Percentiles rank a stretch among this genome's conserved stretches.
Conservation (phyloP, 2,329 filamentous ascomycete genomes). For the Colletotrichum sp. region DNA sequence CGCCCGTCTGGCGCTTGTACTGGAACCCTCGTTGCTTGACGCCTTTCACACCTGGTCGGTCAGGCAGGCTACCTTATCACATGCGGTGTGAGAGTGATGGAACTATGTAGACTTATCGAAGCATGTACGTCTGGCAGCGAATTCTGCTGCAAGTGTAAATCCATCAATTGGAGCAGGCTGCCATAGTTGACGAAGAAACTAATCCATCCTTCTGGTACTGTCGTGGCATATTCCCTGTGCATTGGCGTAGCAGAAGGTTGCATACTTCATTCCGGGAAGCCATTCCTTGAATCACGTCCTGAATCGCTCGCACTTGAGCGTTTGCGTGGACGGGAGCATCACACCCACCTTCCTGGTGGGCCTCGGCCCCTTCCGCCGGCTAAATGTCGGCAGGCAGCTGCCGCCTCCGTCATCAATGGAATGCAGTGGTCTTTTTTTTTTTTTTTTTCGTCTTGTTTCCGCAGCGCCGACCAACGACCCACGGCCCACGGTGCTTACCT, state of each 20-base stretch:
- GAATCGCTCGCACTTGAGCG: not conserved
- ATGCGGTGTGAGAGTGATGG: not conserved
- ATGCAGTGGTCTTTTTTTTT: not conserved
- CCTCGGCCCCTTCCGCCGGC: constrained; percentile 10
- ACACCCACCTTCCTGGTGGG: not conserved
- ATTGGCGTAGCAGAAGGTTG: not conserved
- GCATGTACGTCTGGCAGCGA: not conserved
- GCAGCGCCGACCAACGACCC: not conserved
- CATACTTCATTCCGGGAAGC: not conserved
- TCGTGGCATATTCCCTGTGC: not conserved
- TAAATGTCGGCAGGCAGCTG: constrained; percentile 12
- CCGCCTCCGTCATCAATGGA: constrained; percentile 3
- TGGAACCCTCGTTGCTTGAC: not conserved
- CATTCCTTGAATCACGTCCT: not conserved
- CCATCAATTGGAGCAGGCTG: not conserved
- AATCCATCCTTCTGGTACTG: not conserved
- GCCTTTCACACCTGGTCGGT: not conserved
- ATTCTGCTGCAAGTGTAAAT: not conserved
- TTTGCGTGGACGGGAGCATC: not conserved
- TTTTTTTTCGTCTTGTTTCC: not conserved
- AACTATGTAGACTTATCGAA: not conserved
- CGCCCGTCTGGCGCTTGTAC: not conserved
- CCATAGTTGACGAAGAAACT: not conserved
- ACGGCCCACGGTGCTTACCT: not conserved
- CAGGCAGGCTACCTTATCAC: not conserved